Conservation (phyloP, 306 rosid species). For the Albizia julibrissin region DNA sequence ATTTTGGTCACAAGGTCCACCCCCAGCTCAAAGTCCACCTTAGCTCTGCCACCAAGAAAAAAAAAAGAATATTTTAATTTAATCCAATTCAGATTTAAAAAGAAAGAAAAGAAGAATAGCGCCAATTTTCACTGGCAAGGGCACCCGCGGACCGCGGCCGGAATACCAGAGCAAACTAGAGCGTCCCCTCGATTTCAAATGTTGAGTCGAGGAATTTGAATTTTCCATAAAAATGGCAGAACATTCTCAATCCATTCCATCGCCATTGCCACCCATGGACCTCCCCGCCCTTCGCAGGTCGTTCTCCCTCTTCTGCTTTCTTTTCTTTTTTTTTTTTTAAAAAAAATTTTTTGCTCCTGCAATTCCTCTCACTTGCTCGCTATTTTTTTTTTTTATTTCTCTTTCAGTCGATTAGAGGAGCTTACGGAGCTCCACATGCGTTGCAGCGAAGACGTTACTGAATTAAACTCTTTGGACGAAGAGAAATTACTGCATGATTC, state of each 20-base stretch:
- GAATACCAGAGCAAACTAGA: background rate
- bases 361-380: constrained; percentile 1
- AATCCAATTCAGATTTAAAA: background rate
- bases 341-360: background rate
- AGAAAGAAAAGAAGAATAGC: background rate
- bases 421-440: constrained; percentile 44
- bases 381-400: background rate
- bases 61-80: too few relatives aligned
- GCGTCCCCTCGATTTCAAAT: background rate
- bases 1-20: background rate
- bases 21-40: background rate
- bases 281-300: constrained; percentile 53
- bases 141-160: constrained; percentile 1
- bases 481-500: constrained; percentile 47
- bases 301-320: background rate
- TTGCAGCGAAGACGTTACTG: constrained; percentile 31
- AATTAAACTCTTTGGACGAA: constrained; percentile 38
- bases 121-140: background rate
- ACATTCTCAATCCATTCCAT: constrained; percentile 39
- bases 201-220: background rate
- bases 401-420: constrained; percentile 59
- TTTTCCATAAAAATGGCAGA: constrained; percentile 1
- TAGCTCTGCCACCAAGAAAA: too few relatives aligned
- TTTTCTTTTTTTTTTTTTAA: background rate
- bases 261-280: constrained; percentile 29